Evolutionary conservation across 306 rosid species (phyloP), one percentile per base, ranked within the genome.

Genomic region (Macrotyloma uniflorum): DNA sequence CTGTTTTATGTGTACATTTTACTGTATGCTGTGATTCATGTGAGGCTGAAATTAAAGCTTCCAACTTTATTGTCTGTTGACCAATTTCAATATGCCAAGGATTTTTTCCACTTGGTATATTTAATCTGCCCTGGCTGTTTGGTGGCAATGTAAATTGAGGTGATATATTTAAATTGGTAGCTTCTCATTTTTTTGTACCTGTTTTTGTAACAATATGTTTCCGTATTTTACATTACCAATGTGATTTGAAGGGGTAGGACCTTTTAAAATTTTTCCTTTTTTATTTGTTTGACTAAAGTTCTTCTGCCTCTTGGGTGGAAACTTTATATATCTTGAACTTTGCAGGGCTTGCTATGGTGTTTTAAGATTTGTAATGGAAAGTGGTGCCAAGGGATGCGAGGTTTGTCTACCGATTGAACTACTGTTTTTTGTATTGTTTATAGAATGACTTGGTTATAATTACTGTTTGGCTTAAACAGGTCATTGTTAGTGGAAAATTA

Each of bases 291-390:
- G 20, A 14, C 11, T 22, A 12, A 33, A 24, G 15, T 6, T 42
- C 12, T 38, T 35, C 0, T 19, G 59, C 10, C 5, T 43, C 3
- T 43, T 26, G 28, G 28, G 1, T 42, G 23, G 1, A 14, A 40
- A 14, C 38, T 20, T 3, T 38, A 64, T 22, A 1, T 28, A 5
- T 67, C 6, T 45, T 6, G 4, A 11, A 23, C 4, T 26, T 7
- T 68, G 47, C 57, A 68, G 74, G 74, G 58, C 74, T 19, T 68
- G 58, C 14, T 68, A 46, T 46, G 58, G 74, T 45, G 74, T 68
- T 46, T 46, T 68, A 14, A 45, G 74, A 45, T 68, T 68, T 68
- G 74, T 68, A 36, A 68, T 68, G 74, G 74, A 68, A 26, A 68
- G 58, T 46, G 74, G 58, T 46, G 74, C 58, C 58, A 68, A 68